A percentile compares a stretch with the other conserved stretches of the same genome.
Evolutionary conservation across 495 filamentous ascomycete genomes (phyloP).

Genomic region (Emericellopsis terricola): DNA sequence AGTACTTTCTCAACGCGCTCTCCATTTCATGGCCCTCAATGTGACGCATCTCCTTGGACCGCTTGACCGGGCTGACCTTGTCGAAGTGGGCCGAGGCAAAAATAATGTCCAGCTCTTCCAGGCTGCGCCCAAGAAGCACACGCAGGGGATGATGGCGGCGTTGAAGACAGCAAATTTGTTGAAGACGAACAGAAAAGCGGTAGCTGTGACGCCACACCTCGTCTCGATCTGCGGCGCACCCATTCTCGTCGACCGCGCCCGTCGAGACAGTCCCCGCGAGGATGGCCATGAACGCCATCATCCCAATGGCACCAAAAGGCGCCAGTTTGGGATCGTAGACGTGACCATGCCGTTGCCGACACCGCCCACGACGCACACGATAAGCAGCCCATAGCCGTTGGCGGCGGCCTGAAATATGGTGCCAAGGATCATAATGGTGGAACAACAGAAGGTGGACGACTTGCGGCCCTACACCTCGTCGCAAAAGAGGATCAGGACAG

Average conservation of each 20-base stretch:
- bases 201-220: neutral
- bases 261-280: neutral
- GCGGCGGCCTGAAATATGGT: constrained; percentile 37
- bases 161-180: constrained; percentile 40
- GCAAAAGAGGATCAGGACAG: constrained; percentile 40
- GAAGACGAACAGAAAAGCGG: neutral
- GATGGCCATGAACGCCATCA: constrained; percentile 47
- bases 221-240: neutral
- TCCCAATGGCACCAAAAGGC: constrained; percentile 49
- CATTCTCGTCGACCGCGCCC: neutral
- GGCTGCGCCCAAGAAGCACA: constrained; percentile 41
- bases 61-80: constrained; percentile 57
- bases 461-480: constrained; percentile 45
- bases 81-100: constrained; percentile 61
- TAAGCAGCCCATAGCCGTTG: constrained; percentile 42
- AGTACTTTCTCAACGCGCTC: neutral
- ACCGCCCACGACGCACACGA: constrained; percentile 43
- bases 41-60: constrained; percentile 41
- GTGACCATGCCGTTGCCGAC: constrained; percentile 40
- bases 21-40: neutral
- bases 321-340: constrained; percentile 44
- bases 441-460: constrained; percentile 40
- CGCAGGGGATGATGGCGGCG: constrained; percentile 49
- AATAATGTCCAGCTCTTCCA: constrained; percentile 70
- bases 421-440: constrained; percentile 36